phyloP scores from a whole-genome alignment of 345 rosid species.

The Moricandia moricandioides region DNA sequence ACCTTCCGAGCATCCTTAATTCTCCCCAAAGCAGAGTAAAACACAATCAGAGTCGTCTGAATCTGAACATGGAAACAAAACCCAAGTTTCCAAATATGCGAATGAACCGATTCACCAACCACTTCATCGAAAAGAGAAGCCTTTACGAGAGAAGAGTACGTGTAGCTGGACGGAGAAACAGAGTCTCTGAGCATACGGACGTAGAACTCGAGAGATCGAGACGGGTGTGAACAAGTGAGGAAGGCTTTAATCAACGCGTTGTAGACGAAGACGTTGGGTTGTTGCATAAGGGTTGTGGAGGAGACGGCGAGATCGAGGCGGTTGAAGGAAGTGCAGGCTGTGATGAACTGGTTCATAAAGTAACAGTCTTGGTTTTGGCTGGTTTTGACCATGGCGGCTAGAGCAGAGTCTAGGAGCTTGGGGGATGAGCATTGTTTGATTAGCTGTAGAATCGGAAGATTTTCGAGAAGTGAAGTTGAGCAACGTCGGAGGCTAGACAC shows the following conservation, averaged over 20 bases:
- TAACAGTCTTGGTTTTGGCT: conserved; percentile 53
- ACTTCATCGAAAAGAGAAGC: conserved; percentile 43
- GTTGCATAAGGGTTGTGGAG: conserved; percentile 47
- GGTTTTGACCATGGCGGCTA: conserved; percentile 60
- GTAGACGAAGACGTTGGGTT: conserved; percentile 65
- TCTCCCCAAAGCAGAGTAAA: conserved; percentile 48
- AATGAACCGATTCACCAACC: conserved; percentile 56
- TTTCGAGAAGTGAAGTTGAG: conserved; percentile 9
- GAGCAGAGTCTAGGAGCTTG: conserved; percentile 44
- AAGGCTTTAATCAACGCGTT: conserved; percentile 64
- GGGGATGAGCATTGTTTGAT: conserved; percentile 39
- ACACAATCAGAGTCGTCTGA: conserved; percentile 64
- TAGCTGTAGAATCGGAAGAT: conserved; percentile 3
- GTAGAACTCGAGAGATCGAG: conserved; percentile 45
- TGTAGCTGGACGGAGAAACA: conserved; percentile 59
- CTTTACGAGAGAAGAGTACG: conserved; percentile 65
- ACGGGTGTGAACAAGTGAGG: conserved; percentile 37
- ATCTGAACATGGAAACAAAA: conserved; percentile 56
- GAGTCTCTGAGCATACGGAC: conserved; percentile 47
- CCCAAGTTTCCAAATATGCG: conserved; percentile 60
- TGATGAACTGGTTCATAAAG: conserved; percentile 62
- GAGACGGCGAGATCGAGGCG: conserved; percentile 43
- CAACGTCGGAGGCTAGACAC: conserved; percentile 11
- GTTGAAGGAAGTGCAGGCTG: conserved; percentile 41
- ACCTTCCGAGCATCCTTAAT: conserved; percentile 47